Conservation (phyloP, 1,284 basidiomycete species). For the Tilletia caries region DNA sequence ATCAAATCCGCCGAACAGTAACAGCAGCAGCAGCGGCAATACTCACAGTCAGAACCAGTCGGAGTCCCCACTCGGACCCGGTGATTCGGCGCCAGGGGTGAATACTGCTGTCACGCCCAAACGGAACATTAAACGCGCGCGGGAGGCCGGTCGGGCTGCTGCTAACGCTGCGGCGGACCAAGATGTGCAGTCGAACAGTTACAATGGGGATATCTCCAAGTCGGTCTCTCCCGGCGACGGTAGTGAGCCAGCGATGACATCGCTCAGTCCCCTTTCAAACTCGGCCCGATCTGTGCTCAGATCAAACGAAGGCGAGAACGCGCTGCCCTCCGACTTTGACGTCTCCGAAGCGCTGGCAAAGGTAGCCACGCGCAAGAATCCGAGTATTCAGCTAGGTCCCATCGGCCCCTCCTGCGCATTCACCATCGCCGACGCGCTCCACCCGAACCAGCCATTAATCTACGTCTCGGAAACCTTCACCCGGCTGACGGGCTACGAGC, state of each 20-base stretch:
- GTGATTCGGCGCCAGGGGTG: too few relatives aligned
- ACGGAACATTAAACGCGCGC: neutral
- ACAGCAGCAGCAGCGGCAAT: too few relatives aligned
- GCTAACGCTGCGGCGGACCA: slow-evolving; percentile 8
- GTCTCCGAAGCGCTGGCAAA: slow-evolving; percentile 75
- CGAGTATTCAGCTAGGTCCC: slow-evolving; percentile 75
- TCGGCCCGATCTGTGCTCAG: neutral
- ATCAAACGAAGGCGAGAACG: neutral
- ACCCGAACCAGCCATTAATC: slow-evolving; percentile 77
- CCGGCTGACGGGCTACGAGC: slow-evolving; percentile 73
- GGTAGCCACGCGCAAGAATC: slow-evolving; percentile 71
- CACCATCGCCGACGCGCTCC: slow-evolving; percentile 75
- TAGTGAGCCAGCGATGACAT: neutral
- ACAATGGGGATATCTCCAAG: slow-evolving; percentile 2
- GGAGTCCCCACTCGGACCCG: too few relatives aligned
- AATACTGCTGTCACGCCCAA: too few relatives aligned
- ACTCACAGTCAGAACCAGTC: neutral
- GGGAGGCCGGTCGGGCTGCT: neutral
- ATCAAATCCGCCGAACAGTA: neutral
- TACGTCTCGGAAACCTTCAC: slow-evolving; percentile 80
- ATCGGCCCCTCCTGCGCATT: slow-evolving; percentile 88
- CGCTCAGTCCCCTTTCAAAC: neutral
- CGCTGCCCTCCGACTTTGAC: slow-evolving; percentile 74
- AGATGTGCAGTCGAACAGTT: slow-evolving; percentile 1
- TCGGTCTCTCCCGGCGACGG: slow-evolving; percentile 2